Evolutionary conservation across 768 basidiomycete genomes (phyloP).

Genomic region (Lanmaoa rubissima): DNA sequence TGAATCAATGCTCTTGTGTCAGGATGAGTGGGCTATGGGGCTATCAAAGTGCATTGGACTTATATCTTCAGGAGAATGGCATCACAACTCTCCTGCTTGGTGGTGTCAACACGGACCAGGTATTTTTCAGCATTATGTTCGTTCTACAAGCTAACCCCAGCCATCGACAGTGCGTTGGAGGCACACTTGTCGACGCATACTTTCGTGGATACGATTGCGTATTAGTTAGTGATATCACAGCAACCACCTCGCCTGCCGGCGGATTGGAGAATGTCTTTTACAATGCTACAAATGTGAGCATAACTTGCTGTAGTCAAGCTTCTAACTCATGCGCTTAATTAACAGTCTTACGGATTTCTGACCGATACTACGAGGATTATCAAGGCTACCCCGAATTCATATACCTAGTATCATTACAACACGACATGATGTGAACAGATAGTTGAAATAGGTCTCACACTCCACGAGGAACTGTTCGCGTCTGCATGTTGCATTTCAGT

Average conservation of each 20-base stretch:
- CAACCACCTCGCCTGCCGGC: conserved; percentile 60
- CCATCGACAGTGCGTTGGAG: conserved; percentile 53
- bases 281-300: conserved; percentile 53
- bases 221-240: conserved; percentile 54
- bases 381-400: conserved; percentile 6
- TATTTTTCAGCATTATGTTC: conserved; percentile 17
- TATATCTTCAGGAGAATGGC: conserved; percentile 62
- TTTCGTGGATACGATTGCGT: conserved; percentile 65
- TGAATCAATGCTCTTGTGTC: neutral
- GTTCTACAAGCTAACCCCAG: neutral
- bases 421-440: neutral
- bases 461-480: neutral
- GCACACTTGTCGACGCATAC: conserved; percentile 63
- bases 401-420: neutral
- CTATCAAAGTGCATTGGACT: conserved; percentile 57
- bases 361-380: conserved; percentile 36
- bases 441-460: neutral
- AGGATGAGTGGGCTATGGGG: conserved; percentile 71
- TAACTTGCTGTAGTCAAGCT: neutral
- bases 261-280: conserved; percentile 57
- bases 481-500: conserved; percentile 5
- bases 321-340: neutral
- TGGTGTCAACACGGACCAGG: conserved; percentile 70
- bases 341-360: conserved; percentile 53
- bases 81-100: conserved; percentile 60